Evolutionary conservation across 2,329 filamentous ascomycete genomes (phyloP), one percentile per base, ranked within the genome.

Genomic region (Ascochyta rabiei): DNA sequence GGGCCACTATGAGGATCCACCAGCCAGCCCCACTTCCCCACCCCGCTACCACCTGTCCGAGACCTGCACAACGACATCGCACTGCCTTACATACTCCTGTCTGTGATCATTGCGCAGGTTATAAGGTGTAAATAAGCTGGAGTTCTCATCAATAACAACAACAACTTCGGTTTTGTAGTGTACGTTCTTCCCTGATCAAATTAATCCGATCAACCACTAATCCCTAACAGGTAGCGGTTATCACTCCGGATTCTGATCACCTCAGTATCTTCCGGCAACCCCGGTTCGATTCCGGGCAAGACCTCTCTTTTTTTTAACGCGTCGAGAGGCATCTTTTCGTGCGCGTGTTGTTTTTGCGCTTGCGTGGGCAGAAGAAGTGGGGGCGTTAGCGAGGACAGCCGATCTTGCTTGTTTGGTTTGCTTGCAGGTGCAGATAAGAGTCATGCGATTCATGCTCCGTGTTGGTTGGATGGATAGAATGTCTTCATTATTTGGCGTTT

Each of bases 231-330:
- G 56, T 58, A 58, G 56, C 50, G 56, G 56, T 58, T 51, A 58
- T 59, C 57, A 59, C 57, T 56, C 42, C 57, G 53, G 57, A 59
- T 59, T 59, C 57, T 59, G 57, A 59, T 57, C 42, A 35, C 18
- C 13, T 53, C 53, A 53, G 48, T 45, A 30, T 56, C 34, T 59
- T 59, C 57, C 53, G 57, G 48, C 49, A 56, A 59, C 57, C 57
- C 57, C 53, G 49, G 53, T 56, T 56, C 57, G 57, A 59, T 47
- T 59, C 57, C 53, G 53, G 57, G 57, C 57, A 59, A 53, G 57
- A 59, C 57, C 57, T 59, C 0, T 19, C 13, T 41, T 59, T 48
- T 52, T 13, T 21, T 15, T 15, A 19, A 9, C 5, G 24, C 24
- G 9, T 28, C 2, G 24, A 9, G 2, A 7, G 8, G 24, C n/a